Evolutionary conservation across 2,329 filamentous ascomycete species (phyloP).

Genomic region (Exophiala aquamarina): DNA sequence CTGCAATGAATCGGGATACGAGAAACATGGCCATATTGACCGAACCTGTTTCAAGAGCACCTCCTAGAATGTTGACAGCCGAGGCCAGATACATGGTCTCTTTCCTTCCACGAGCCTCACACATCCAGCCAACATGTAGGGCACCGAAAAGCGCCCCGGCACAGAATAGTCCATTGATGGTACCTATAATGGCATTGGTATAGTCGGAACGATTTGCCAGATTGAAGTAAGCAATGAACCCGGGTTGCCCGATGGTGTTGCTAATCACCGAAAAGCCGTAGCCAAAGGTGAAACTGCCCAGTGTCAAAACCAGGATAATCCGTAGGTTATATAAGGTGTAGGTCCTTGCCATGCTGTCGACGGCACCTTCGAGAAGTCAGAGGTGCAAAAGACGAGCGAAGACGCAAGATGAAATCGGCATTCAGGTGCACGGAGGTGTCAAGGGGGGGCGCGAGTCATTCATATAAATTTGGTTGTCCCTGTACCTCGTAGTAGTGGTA

Average conservation of each 20-base stretch:
- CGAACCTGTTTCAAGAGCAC: conserved; percentile 18
- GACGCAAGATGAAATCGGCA: too few species aligned
- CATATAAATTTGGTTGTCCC: too few species aligned
- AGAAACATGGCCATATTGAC: conserved; percentile 24
- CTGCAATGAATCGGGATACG: conserved; percentile 20
- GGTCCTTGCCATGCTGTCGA: conserved; percentile 19
- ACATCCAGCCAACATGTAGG: conserved; percentile 18
- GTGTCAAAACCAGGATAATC: conserved; percentile 20
- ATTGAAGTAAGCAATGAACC: conserved; percentile 52
- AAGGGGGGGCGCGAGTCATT: too few species aligned
- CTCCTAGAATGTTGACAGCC: conserved; percentile 19
- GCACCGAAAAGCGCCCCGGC: conserved; percentile 21
- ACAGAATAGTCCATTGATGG: conserved; percentile 23
- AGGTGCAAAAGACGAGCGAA: background rate
- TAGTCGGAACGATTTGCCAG: conserved; percentile 30
- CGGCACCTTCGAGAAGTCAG: background rate
- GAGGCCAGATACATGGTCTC: conserved; percentile 20
- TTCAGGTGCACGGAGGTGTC: too few species aligned
- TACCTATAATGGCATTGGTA: conserved; percentile 42
- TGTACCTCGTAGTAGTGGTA: too few species aligned
- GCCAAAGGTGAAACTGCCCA: conserved; percentile 43
- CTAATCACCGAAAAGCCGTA: conserved; percentile 53
- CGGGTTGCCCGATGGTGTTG: conserved; percentile 54
- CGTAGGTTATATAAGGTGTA: conserved; percentile 22
- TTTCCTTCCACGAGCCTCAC: conserved; percentile 20